Conservation (phyloP, 78 protist species). For the Tieghemostelium lacteum region DNA sequence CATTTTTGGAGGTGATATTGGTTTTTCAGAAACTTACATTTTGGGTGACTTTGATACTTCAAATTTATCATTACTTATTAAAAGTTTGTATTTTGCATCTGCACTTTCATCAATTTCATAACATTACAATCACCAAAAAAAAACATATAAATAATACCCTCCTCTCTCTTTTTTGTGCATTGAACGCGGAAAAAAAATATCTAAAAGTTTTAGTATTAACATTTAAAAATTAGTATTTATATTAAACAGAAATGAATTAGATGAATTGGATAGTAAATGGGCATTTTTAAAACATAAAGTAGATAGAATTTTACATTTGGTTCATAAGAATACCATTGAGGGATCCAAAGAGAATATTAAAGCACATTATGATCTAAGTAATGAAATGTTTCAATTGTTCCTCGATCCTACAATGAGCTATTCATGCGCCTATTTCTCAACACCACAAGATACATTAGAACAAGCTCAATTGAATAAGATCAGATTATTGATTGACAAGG, state of each 20-base stretch:
- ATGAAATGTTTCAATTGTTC: conserved; percentile 77
- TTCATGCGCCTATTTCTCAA: conserved; percentile 58
- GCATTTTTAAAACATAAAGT: conserved; percentile 50
- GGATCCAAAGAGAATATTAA: conserved; percentile 74
- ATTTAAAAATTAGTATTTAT: conserved; percentile 23
- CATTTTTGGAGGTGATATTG: conserved; percentile 54
- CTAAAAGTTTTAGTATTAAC: neutral
- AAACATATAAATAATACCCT: too few relatives aligned
- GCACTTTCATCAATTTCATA: neutral
- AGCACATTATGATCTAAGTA: conserved; percentile 80
- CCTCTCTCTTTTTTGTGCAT: neutral
- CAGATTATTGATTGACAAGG: conserved; percentile 56
- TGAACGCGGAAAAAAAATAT: too few relatives aligned
- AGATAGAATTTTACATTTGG: conserved; percentile 39
- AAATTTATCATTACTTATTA: conserved; percentile 16
- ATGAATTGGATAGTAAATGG: conserved; percentile 58
- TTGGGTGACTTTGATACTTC: conserved; percentile 12
- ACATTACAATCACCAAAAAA: neutral
- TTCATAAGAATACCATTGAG: conserved; percentile 33
- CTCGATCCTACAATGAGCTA: conserved; percentile 80
- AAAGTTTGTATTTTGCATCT: conserved; percentile 13
- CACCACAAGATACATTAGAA: conserved; percentile 30
- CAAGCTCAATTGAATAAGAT: conserved; percentile 63
- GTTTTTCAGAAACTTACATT: conserved; percentile 48
- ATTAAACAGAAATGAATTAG: conserved; percentile 39